These are phyloP conservation scores for Nicotiana otophora DNA, from an alignment of 257 asterid species.

Conservation along the genomic window DNA sequence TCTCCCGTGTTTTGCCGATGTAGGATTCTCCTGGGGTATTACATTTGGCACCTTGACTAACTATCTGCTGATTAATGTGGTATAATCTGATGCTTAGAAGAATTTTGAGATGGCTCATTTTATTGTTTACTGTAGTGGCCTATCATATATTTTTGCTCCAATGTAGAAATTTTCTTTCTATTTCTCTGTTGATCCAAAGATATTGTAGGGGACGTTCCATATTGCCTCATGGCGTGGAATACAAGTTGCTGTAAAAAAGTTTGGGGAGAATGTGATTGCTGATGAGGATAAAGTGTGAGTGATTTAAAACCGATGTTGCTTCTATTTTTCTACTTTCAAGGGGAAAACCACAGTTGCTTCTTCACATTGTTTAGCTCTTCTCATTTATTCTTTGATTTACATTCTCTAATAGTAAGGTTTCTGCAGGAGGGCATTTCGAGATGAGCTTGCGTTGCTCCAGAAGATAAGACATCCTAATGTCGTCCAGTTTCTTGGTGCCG, in stretches of 20 bases:
- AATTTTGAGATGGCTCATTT: not conserved
- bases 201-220: conserved; percentile 66
- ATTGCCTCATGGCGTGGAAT: conserved; percentile 88
- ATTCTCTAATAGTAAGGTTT: not conserved
- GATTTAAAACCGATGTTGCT: not conserved
- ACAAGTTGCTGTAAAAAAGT: conserved; percentile 80
- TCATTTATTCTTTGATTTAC: conserved; percentile 2
- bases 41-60: not conserved
- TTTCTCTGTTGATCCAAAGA: not conserved
- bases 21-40: too few species aligned
- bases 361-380: not conserved
- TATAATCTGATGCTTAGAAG: not conserved
- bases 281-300: conserved; percentile 88
- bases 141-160: not conserved
- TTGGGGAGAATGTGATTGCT: conserved; percentile 63
- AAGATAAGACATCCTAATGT: conserved; percentile 93
- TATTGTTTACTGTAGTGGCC: not conserved
- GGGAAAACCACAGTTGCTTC: not conserved
- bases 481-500: conserved; percentile 97
- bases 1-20: too few species aligned
- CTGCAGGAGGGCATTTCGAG: conserved; percentile 72
- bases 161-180: not conserved
- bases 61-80: not conserved
- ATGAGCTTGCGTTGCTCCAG: conserved; percentile 91
- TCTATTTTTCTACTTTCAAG: not conserved